Base-by-base conservation (phyloP, 768 basidiomycete species). In the Trametes maxima region DNA sequence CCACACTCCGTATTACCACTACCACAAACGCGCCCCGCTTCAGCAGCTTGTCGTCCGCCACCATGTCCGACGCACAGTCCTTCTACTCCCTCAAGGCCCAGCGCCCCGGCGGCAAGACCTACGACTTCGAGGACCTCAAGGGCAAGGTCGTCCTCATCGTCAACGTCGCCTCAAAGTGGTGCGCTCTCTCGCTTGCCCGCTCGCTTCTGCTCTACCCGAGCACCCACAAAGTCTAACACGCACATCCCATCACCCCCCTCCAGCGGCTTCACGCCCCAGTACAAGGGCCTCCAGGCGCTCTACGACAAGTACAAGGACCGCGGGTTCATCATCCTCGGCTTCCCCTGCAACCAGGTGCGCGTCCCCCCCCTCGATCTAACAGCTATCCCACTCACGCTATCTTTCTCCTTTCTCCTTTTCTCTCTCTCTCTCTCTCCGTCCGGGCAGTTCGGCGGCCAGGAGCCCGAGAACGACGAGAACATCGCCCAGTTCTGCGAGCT, bases 241-340 rank as follows among this genome's bases (percentile, higher is more conserved):
- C 48, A 35, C 51, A 50, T n/a, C 25, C 6, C 52, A 57, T 37
- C 4, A 35, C 36, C 28, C 7, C 49, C 28, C 39, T 67, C 10
- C 59, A 92, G 90, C 68, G 90, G 90, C n/a, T 92, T 92, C 70
- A 92, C 90, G 11, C 86, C 89, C 6, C 90, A 92, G 70, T 91
- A 90, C 74, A 85, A 80, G 71, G 89, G 92, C 47, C 84, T 98
- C 22, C 91, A 98, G 74, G 75, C 76, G 17, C 78, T 95, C 17
- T 84, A 95, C 73, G 82, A 94, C 56, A 90, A 90, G 71, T 90
- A 93, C 79, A 87, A 89, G 70, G 87, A 88, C 53, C 77, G 82
- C 57, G 91, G 81, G 6, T 80, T 96, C 46, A 81, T 87, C 51
- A 84, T 97, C 57, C 81, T 97, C 53, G 94, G 94, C 2, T 96